Percentiles rank a stretch among this genome's conserved stretches.
Conservation (phyloP, 2,329 filamentous ascomycete species). For the Ophiostoma fasciatum region DNA sequence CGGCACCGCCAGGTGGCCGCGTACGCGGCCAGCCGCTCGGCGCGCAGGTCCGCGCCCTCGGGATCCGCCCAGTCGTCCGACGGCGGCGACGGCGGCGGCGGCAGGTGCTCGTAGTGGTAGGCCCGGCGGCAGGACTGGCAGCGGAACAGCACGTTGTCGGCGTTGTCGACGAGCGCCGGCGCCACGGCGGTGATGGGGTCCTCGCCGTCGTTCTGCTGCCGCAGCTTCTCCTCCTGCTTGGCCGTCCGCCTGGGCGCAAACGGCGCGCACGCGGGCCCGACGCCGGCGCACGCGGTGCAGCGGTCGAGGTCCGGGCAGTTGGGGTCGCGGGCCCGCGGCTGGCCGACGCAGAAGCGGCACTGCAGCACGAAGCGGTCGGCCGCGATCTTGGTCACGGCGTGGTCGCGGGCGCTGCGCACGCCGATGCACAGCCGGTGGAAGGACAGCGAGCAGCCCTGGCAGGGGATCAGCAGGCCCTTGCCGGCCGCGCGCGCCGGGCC, state of each 20-base stretch:
- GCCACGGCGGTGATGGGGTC: slow-evolving; percentile 60
- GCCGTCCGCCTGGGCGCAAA: slow-evolving; percentile 61
- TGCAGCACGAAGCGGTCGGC: slow-evolving; percentile 72
- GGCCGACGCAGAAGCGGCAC: slow-evolving; percentile 69
- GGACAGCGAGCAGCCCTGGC: slow-evolving; percentile 75
- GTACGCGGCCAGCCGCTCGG: slow-evolving; percentile 58
- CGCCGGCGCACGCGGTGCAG: slow-evolving; percentile 54
- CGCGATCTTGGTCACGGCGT: slow-evolving; percentile 74
- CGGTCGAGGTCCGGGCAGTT: slow-evolving; percentile 53
- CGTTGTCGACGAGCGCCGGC: slow-evolving; percentile 54
- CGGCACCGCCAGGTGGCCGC: slow-evolving; percentile 63
- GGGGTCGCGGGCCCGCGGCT: slow-evolving; percentile 51
- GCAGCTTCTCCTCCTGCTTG: slow-evolving; percentile 69
- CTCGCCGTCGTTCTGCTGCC: slow-evolving; percentile 61
- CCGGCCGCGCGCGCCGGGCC: slow-evolving; percentile 34
- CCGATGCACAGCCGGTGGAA: slow-evolving; percentile 81
- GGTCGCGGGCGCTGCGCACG: slow-evolving; percentile 57
- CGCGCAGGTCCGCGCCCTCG: slow-evolving; percentile 32
- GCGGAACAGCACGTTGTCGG: slow-evolving; percentile 65
- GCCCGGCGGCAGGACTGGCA: slow-evolving; percentile 62
- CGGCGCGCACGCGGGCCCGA: slow-evolving; percentile 55
- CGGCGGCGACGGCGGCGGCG: slow-evolving; percentile 23
- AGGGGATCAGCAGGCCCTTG: slow-evolving; percentile 63
- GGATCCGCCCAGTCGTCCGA: slow-evolving; percentile 20
- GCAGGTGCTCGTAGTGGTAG: slow-evolving; percentile 76